Percentiles rank a stretch among this genome's conserved stretches.
Evolutionary conservation across 2,329 filamentous ascomycete species (phyloP).

Genomic region (Diaporthe citri): DNA sequence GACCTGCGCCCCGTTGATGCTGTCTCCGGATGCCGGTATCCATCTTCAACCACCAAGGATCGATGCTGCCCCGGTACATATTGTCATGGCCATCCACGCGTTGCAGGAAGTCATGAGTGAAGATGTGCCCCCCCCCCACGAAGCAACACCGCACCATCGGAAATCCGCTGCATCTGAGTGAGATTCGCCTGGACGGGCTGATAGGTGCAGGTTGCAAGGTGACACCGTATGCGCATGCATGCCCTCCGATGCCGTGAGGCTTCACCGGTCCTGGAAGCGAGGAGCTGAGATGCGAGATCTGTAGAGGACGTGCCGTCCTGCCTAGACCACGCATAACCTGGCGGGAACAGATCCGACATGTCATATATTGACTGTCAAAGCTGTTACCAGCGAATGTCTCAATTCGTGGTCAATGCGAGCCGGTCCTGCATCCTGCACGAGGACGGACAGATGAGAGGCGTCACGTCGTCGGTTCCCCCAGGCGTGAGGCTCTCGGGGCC

Average conservation of each 20-base stretch:
- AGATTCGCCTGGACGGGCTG: neutral
- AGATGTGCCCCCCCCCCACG: too few species aligned
- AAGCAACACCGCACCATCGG: neutral
- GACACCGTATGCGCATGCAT: neutral
- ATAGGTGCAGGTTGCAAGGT: neutral
- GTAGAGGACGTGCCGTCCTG: neutral
- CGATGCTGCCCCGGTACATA: neutral
- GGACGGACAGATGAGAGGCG: neutral
- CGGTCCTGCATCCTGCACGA: neutral
- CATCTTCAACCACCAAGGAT: neutral
- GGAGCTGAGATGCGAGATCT: constrained; percentile 18
- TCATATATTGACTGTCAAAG: neutral
- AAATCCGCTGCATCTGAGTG: neutral
- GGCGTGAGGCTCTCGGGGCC: neutral
- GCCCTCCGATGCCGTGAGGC: neutral
- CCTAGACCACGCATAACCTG: neutral
- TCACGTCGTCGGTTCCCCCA: neutral
- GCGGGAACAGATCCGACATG: neutral
- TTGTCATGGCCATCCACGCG: neutral
- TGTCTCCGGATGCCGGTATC: neutral
- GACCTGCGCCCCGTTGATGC: neutral
- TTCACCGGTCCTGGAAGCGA: constrained; percentile 13
- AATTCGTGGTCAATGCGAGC: neutral
- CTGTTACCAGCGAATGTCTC: neutral
- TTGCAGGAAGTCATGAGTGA: neutral